Conservation (phyloP, 2,329 filamentous ascomycete species). For the Emericellopsis atlantica region DNA sequence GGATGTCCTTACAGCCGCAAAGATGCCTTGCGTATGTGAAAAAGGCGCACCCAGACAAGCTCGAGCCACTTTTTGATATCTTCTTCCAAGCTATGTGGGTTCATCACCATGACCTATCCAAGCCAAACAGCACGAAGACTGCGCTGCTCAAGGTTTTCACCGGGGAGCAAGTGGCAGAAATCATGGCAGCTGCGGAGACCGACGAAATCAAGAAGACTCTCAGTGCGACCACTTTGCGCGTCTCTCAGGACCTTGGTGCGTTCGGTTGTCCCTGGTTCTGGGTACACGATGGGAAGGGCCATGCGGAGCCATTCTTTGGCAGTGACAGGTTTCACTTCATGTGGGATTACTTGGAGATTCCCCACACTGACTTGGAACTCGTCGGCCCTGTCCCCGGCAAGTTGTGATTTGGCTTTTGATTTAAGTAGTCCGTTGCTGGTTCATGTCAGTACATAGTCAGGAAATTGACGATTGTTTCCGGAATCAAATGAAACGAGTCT, state of each 20-base stretch:
- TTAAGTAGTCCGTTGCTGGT: no score
- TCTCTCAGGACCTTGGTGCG: slow-evolving; percentile 39
- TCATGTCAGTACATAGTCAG: no score
- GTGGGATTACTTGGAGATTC: not conserved
- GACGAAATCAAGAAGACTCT: slow-evolving; percentile 33
- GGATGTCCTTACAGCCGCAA: not conserved
- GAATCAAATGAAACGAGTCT: no score
- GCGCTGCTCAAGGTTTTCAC: not conserved
- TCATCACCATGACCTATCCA: not conserved
- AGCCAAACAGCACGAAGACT: not conserved
- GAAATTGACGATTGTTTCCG: no score
- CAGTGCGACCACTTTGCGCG: slow-evolving; percentile 36
- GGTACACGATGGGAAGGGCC: slow-evolving; percentile 46
- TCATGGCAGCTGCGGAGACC: slow-evolving; percentile 13
- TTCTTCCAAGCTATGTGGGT: not conserved
- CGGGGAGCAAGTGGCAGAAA: not conserved
- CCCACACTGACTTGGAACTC: not conserved
- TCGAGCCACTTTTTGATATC: not conserved
- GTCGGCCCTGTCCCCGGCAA: not conserved
- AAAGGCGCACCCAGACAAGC: not conserved
- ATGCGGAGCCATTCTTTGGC: slow-evolving; percentile 61
- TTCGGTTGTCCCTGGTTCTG: slow-evolving; percentile 71
- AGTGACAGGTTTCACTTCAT: slow-evolving; percentile 43
- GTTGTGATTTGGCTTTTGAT: no score
- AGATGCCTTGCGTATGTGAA: not conserved